Conservation (phyloP, 176 grass and related monocot species). For the Musa schizocarpa region DNA sequence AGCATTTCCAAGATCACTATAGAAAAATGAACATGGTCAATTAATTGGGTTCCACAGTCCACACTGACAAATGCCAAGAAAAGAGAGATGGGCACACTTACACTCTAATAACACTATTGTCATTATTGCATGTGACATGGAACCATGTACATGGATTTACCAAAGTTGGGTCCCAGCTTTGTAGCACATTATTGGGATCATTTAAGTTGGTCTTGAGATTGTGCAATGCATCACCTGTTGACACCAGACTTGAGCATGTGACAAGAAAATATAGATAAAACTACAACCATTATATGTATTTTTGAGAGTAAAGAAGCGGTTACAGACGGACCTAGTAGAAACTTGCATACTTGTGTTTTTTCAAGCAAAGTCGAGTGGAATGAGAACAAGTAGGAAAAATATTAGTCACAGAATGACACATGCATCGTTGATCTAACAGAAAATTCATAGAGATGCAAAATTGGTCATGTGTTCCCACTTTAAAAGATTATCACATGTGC, state of each 20-base stretch:
- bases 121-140: conserved; percentile 6
- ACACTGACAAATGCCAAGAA: background rate
- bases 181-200: conserved; percentile 12
- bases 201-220: conserved; percentile 8
- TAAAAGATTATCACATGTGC: background rate
- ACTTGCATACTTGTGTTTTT: too few relatives aligned
- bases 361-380: too few relatives aligned
- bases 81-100: background rate
- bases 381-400: background rate
- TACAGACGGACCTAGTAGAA: background rate
- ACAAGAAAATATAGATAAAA: background rate
- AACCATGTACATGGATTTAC: conserved; percentile 10
- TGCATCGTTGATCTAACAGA: background rate
- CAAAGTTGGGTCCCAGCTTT: conserved; percentile 6
- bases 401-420: background rate
- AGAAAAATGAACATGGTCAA: background rate
- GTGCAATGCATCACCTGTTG: conserved; percentile 6
- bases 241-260: background rate
- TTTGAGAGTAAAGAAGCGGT: background rate
- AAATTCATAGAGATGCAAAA: background rate
- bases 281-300: background rate
- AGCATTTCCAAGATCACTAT: conserved; percentile 12
- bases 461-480: background rate
- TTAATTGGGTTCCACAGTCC: background rate
- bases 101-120: conserved; percentile 10